These are phyloP conservation scores for Pichia manshurica DNA, from an alignment of 805 yeast species.

Conservation along the genomic window DNA sequence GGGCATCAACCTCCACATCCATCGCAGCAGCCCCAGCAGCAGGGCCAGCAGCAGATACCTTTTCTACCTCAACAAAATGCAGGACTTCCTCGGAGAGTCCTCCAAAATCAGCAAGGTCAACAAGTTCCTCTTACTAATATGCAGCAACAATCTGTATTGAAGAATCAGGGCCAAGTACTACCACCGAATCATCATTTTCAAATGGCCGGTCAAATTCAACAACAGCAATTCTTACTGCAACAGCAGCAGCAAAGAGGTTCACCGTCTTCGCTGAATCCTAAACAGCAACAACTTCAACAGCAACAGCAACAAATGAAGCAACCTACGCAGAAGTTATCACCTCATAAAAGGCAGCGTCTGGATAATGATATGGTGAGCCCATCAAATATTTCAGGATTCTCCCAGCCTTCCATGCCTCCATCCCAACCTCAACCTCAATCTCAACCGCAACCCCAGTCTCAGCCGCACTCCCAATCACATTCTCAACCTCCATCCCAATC, in stretches of 20 bases:
- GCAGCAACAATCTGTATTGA: not conserved
- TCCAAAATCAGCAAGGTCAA: conserved; percentile 9
- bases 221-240: conserved; percentile 6
- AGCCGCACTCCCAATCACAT: conserved; percentile 16
- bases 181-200: not conserved
- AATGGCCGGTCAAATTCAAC: not conserved
- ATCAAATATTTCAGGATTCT: not conserved
- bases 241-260: conserved; percentile 7
- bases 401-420: not conserved
- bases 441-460: conserved; percentile 14
- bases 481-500: not conserved
- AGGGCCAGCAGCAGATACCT: conserved; percentile 15
- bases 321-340: conserved; percentile 6
- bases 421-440: conserved; percentile 2
- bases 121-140: not conserved
- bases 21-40: conserved; percentile 12
- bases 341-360: conserved; percentile 7
- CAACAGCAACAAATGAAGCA: conserved; percentile 14
- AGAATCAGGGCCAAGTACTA: not conserved
- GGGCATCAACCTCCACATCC: conserved; percentile 27
- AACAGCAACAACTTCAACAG: conserved; percentile 3
- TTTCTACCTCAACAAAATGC: conserved; percentile 10
- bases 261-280: conserved; percentile 2
- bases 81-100: conserved; percentile 10
- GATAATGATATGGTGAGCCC: conserved; percentile 6